Percentiles rank a stretch among this genome's conserved stretches.
phyloP scores from a whole-genome alignment of 2,329 filamentous ascomycete genomes.

The Alternaria atra region DNA sequence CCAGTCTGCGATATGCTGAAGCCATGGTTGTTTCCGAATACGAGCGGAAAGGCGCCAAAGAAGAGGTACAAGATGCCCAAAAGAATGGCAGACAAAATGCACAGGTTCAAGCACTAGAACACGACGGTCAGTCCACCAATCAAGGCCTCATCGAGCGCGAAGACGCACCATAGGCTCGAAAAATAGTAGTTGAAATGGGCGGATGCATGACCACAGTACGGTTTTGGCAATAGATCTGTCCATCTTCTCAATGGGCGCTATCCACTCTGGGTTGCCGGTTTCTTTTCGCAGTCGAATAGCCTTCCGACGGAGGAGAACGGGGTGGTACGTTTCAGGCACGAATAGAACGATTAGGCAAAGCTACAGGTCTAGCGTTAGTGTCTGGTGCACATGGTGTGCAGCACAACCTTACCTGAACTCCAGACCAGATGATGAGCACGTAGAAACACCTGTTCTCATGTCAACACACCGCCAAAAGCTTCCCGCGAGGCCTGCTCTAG shows the following conservation, averaged over 20 bases:
- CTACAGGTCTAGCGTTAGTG: conserved; percentile 52
- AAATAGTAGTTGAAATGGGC: conserved; percentile 79
- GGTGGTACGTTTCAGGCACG: conserved; percentile 87
- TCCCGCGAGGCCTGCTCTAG: not conserved
- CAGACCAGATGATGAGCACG: conserved; percentile 82
- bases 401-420: conserved; percentile 49
- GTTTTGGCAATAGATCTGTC: conserved; percentile 70
- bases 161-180: conserved; percentile 77
- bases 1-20: conserved; percentile 83
- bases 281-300: conserved; percentile 74
- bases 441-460: conserved; percentile 64
- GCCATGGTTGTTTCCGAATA: conserved; percentile 77
- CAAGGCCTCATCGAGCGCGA: conserved; percentile 2
- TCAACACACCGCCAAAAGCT: conserved; percentile 36
- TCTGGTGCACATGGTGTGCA: conserved; percentile 22
- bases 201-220: conserved; percentile 62
- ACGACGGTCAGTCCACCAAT: conserved; percentile 40
- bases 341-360: conserved; percentile 71
- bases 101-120: conserved; percentile 72
- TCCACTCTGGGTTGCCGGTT: conserved; percentile 80
- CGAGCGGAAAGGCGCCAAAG: conserved; percentile 85
- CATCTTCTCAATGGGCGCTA: conserved; percentile 78
- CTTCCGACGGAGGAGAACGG: conserved; percentile 75
- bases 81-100: conserved; percentile 83
- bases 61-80: conserved; percentile 89